These are phyloP conservation scores for Cyclotella sp. DNA, from an alignment of 108 stramenopile species.

Conservation along the genomic window DNA sequence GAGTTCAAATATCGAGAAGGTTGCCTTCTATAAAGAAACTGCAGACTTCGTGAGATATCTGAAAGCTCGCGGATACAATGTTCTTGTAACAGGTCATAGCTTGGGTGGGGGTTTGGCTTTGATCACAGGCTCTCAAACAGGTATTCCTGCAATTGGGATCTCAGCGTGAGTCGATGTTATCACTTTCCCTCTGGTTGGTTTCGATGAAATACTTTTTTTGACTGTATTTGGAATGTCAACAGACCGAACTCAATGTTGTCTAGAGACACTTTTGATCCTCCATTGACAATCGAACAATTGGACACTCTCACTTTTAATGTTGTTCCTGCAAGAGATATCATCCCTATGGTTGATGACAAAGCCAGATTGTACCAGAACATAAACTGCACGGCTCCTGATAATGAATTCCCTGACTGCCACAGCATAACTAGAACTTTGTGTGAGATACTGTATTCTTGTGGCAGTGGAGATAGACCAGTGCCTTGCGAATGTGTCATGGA, in stretches of 20 bases:
- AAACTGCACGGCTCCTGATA: constrained; percentile 59
- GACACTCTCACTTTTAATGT: constrained; percentile 54
- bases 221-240: neutral
- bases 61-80: constrained; percentile 7
- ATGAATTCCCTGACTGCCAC: constrained; percentile 68
- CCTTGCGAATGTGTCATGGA: constrained; percentile 67
- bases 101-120: constrained; percentile 50
- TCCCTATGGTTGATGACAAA: constrained; percentile 55
- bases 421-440: constrained; percentile 55
- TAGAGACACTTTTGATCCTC: constrained; percentile 42
- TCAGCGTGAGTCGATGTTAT: constrained; percentile 26
- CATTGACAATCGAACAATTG: constrained; percentile 29
- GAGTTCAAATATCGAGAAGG: constrained; percentile 26
- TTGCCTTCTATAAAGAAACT: constrained; percentile 50
- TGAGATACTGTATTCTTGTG: constrained; percentile 76
- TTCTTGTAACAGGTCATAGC: constrained; percentile 30
- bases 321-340: constrained; percentile 44
- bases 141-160: constrained; percentile 36
- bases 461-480: constrained; percentile 57
- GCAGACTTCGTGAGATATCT: constrained; percentile 35
- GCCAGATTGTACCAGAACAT: constrained; percentile 64
- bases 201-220: neutral
- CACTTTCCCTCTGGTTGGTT: neutral
- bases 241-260: constrained; percentile 54
- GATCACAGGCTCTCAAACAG: constrained; percentile 53